Percentiles rank a stretch among this genome's conserved stretches.
These are phyloP conservation scores for Rhizophagus prolifer DNA, from an alignment of 192 early-diverging fungal species.

Conservation along the genomic window DNA sequence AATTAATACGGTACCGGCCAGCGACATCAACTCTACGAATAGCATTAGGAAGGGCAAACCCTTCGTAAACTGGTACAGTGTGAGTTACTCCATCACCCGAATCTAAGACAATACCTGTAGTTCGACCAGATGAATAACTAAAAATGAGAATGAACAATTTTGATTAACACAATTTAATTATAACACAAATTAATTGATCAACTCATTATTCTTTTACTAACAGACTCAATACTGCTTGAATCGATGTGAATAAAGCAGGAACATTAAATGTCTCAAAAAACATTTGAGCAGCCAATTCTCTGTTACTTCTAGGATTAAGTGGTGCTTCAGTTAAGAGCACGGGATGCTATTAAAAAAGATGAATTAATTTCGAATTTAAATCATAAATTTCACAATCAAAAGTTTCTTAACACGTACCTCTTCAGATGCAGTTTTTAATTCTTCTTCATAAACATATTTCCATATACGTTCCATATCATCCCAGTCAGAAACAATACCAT, in stretches of 20 bases:
- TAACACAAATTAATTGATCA: background rate
- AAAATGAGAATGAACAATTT: background rate
- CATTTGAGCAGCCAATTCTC: slow-evolving; percentile 92
- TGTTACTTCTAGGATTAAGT: slow-evolving; percentile 87
- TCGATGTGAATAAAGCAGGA: slow-evolving; percentile 93
- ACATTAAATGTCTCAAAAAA: slow-evolving; percentile 99
- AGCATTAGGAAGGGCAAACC: slow-evolving; percentile 93
- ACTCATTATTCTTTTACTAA: slow-evolving; percentile 39
- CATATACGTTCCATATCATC: slow-evolving; percentile 99
- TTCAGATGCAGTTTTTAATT: slow-evolving; percentile 92
- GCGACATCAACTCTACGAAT: slow-evolving; percentile 93
- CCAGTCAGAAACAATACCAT: slow-evolving; percentile 97
- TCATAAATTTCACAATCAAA: slow-evolving; percentile 14
- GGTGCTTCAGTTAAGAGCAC: slow-evolving; percentile 97
- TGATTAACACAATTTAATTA: background rate
- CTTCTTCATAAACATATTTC: slow-evolving; percentile 96
- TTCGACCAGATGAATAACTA: slow-evolving; percentile 94
- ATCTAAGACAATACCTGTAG: slow-evolving; percentile 96
- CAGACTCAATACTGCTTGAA: slow-evolving; percentile 96
- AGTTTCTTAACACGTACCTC: slow-evolving; percentile 61
- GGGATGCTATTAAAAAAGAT: slow-evolving; percentile 70
- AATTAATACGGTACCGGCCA: slow-evolving; percentile 50
- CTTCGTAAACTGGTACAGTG: slow-evolving; percentile 93
- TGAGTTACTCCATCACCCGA: slow-evolving; percentile 97
- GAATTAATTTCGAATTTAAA: slow-evolving; percentile 4